phyloP scores from a whole-genome alignment of 1,284 basidiomycete genomes.

The Pulveroboletus sp. region DNA sequence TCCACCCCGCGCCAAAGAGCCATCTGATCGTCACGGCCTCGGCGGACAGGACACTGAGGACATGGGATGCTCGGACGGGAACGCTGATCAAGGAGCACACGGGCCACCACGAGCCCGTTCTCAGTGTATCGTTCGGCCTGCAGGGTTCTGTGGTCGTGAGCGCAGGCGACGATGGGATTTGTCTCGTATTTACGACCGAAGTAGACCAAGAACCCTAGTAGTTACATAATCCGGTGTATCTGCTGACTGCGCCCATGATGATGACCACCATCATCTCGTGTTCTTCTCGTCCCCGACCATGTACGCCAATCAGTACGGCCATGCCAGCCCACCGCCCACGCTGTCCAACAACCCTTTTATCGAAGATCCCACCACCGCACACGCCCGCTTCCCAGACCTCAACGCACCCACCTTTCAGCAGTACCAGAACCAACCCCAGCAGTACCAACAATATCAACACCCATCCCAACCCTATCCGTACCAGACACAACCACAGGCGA shows the following conservation, averaged over 20 bases:
- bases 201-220: conserved; percentile 34
- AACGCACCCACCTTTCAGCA: conserved; percentile 33
- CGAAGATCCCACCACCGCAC: conserved; percentile 45
- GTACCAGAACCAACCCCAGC: conserved; percentile 34
- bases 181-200: conserved; percentile 77
- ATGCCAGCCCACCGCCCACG: conserved; percentile 25
- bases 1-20: conserved; percentile 70
- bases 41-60: conserved; percentile 83
- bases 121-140: conserved; percentile 74
- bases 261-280: background rate
- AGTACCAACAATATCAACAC: conserved; percentile 38
- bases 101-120: conserved; percentile 83
- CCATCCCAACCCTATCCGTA: conserved; percentile 21
- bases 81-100: conserved; percentile 76
- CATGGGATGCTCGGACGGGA: conserved; percentile 93
- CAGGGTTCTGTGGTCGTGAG: conserved; percentile 72
- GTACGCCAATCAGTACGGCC: conserved; percentile 42
- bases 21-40: conserved; percentile 83
- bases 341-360: conserved; percentile 61
- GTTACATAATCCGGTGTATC: conserved; percentile 26
- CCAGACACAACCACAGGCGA: conserved; percentile 22
- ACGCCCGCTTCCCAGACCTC: conserved; percentile 56
- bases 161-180: conserved; percentile 84
- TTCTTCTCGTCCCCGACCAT: conserved; percentile 27
- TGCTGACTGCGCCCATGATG: background rate